Evolutionary conservation across 768 basidiomycete genomes (phyloP), one percentile per base, ranked within the genome.

Genomic region (Piloderma croceum): DNA sequence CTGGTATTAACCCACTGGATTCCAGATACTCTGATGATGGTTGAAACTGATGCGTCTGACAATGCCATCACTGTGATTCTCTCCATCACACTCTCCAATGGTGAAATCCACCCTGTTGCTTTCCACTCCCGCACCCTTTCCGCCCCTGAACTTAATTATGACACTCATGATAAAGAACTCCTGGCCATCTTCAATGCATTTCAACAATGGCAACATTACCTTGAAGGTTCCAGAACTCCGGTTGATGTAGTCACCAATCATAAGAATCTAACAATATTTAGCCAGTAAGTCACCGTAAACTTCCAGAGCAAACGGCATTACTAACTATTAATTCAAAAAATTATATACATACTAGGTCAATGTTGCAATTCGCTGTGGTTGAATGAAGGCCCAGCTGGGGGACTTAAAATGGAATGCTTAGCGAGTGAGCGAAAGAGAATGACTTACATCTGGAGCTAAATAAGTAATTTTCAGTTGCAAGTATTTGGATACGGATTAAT

Each of bases 121-220:
- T 64, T 54, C 44, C 43, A 36, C 19, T 55, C 50, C 11, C 39
- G 44, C 3, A 48, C 35, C 3, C 42, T 58, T 11, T 36, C 20
- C 10, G 17, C 45, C 2, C 44, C 63, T 0, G 60, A 68, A 33
- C 27, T 49, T n/a, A 67, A 64, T 46, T 67, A 67, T 47, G 51
- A 58, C 34, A 56, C 56, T 12, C 52, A 62, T 43, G 61, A 67
- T 40, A 66, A 64, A 43, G 66, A 68, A 42, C 43, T 65, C 2
- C 47, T 66, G 1, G 64, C 63, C 4, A 60, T 67, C 17, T 51
- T 67, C n/a, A 38, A 52, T 19, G 27, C 58, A 13, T 48, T 52
- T 36, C 22, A 47, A 24, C 9, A 39, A 13, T 53, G 54, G 55
- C 41, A 39, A 5, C 39, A 49, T 21, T 49, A 52, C 41, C 45